Conservation (phyloP, 805 yeast genomes). For the Tetrapisispora nanseiensis region DNA sequence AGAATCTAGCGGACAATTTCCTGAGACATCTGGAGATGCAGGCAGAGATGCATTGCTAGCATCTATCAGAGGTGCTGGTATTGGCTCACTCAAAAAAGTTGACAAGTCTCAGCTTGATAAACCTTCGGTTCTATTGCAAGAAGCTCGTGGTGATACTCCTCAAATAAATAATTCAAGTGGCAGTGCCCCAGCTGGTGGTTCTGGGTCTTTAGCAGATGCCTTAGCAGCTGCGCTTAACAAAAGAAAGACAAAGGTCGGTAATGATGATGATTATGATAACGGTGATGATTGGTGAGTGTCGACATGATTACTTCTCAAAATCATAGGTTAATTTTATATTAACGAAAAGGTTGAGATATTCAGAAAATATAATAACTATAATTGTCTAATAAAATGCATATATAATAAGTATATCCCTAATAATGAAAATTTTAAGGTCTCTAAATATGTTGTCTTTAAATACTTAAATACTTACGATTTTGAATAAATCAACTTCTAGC, state of each 20-base stretch:
- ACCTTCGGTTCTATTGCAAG: slow-evolving; percentile 64
- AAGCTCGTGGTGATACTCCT: slow-evolving; percentile 54
- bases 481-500: neutral
- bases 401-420: neutral
- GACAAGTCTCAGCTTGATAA: slow-evolving; percentile 77
- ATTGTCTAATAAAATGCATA: slow-evolving; percentile 1
- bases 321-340: no score
- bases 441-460: no score
- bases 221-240: slow-evolving; percentile 75
- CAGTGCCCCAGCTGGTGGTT: slow-evolving; percentile 40
- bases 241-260: slow-evolving; percentile 81
- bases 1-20: slow-evolving; percentile 4
- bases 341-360: no score
- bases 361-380: neutral
- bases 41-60: slow-evolving; percentile 77
- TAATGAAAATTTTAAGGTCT: no score
- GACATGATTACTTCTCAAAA: neutral
- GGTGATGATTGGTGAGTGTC: slow-evolving; percentile 56
- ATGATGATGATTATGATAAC: slow-evolving; percentile 82
- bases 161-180: slow-evolving; percentile 29
- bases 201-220: slow-evolving; percentile 73
- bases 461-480: no score
- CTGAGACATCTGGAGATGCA: slow-evolving; percentile 35
- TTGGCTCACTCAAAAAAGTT: slow-evolving; percentile 59
- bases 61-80: slow-evolving; percentile 72